A percentile compares a stretch with the other conserved stretches of the same genome.
These are phyloP conservation scores for Rhizopogon salebrosus DNA, from an alignment of 768 basidiomycete genomes.

Conservation along the genomic window DNA sequence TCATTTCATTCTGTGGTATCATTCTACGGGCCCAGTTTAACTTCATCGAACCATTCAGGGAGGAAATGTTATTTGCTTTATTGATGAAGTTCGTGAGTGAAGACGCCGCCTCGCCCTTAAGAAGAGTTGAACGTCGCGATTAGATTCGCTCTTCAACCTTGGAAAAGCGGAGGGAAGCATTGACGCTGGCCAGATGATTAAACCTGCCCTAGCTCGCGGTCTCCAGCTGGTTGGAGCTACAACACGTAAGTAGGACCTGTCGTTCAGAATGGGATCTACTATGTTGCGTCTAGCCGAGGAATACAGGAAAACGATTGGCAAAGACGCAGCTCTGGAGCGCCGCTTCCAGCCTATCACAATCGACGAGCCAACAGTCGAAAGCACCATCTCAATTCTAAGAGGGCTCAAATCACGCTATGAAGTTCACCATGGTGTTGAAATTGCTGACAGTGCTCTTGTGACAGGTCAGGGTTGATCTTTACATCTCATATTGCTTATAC, in stretches of 20 bases:
- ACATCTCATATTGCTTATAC: neutral
- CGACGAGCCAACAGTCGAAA: conserved; percentile 83
- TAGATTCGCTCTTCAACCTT: conserved; percentile 79
- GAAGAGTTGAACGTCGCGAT: neutral
- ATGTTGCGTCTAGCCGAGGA: conserved; percentile 56
- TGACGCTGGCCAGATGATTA: conserved; percentile 92
- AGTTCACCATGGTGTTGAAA: conserved; percentile 91
- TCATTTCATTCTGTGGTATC: conserved; percentile 20
- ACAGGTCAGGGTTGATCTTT: conserved; percentile 46
- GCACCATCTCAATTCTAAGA: conserved; percentile 81
- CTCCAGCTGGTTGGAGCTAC: conserved; percentile 88
- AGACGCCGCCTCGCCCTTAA: neutral
- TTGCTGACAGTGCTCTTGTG: conserved; percentile 83
- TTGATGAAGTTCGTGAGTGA: conserved; percentile 86
- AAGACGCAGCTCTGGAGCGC: conserved; percentile 86
- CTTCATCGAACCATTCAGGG: conserved; percentile 29
- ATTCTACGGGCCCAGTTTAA: conserved; percentile 9
- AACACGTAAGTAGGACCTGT: conserved; percentile 51
- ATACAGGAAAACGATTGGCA: conserved; percentile 86
- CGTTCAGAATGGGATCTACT: neutral
- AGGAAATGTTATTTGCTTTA: conserved; percentile 85
- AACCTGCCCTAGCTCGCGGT: conserved; percentile 83
- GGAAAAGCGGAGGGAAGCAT: conserved; percentile 91
- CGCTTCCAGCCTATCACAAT: conserved; percentile 89
- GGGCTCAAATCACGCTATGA: conserved; percentile 84